Base-by-base conservation (phyloP, 2,329 filamentous ascomycete species). In the Fusarium sarcochroum region DNA sequence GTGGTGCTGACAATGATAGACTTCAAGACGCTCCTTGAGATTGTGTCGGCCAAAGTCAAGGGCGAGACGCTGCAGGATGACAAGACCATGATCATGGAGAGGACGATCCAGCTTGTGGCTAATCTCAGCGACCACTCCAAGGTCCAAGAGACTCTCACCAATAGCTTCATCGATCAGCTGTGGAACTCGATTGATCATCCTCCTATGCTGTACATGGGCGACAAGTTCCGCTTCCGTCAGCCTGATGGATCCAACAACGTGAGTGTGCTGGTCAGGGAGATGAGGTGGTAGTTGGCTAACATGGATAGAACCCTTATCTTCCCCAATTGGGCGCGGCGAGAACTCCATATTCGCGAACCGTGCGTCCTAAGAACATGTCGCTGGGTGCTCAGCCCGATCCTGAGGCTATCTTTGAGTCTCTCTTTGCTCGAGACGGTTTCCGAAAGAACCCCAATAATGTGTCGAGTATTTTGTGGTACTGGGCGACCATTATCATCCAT, bases 1-100 rank as follows among this genome's bases (percentile, higher is more conserved):
- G 5, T 25, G 37, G 6, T 35, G 44, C 68, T 74, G 25, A 75
- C 32, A 78, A 37, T 73, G 78, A 8, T 30, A 83, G 91, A 93
- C 68, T 75, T 91, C 44, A 85, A 86, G 71, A 92, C 91, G 0
- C 80, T 93, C 18, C 77, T 86, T 44, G 82, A 86, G 7, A 79
- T 93, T 37, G 80, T 93, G 58, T 85, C 86, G 55, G 84, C 81
- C 63, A 89, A 92, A 78, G 77, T 89, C 32, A 90, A 87, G 70
- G 89, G 91, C 2, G 84, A 85, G 58, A 82, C 87, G 47, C 82
- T 90, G 13, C 79, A 88, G 7, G 90, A 95, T 72, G 93, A 95
- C 80, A 92, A 91, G 80, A 91, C 89, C 3, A 91, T 93, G 84
- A 82, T 93, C 44, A 92, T 93, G 88, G 91, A 93, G 77, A 84